phyloP scores from a whole-genome alignment of 2,329 filamentous ascomycete species.

The Cytospora piceicola region DNA sequence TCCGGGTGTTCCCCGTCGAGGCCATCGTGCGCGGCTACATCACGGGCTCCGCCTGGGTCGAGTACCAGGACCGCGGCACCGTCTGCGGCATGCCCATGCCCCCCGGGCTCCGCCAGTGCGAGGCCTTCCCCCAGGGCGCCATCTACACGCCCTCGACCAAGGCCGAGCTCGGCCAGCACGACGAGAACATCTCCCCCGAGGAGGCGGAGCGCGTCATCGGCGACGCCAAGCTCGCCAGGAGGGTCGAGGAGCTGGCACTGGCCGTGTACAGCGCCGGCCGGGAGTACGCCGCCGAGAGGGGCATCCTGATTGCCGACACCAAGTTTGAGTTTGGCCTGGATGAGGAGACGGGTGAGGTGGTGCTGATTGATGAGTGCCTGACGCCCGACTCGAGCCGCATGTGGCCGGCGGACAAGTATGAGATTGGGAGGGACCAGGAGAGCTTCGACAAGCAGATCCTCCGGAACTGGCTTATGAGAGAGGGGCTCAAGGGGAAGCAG shows the following conservation, averaged over 20 bases:
- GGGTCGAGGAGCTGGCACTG: conserved; percentile 68
- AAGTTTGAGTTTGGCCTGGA: conserved; percentile 71
- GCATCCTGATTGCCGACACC: conserved; percentile 73
- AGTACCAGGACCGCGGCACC: conserved; percentile 73
- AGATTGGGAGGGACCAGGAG: conserved; percentile 73
- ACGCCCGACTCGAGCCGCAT: conserved; percentile 85
- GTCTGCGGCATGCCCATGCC: conserved; percentile 77
- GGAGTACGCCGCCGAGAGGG: conserved; percentile 65
- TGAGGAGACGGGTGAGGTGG: conserved; percentile 65
- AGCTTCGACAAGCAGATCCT: conserved; percentile 90
- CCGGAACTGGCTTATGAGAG: conserved; percentile 76
- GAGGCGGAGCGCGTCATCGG: conserved; percentile 67
- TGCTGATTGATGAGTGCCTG: conserved; percentile 82
- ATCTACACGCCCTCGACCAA: conserved; percentile 84
- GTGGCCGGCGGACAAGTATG: conserved; percentile 77
- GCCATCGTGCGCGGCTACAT: conserved; percentile 90
- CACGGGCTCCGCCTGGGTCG: conserved; percentile 81
- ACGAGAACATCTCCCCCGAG: conserved; percentile 83
- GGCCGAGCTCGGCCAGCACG: conserved; percentile 74
- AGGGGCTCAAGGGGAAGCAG: conserved; percentile 75
- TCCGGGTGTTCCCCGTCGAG: conserved; percentile 78
- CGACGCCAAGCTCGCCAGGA: conserved; percentile 59
- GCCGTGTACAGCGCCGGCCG: conserved; percentile 66
- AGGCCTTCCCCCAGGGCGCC: conserved; percentile 66
- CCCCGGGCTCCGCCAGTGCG: conserved; percentile 69